phyloP scores from a whole-genome alignment of 441 rosid species.

The Gossypium aridum region DNA sequence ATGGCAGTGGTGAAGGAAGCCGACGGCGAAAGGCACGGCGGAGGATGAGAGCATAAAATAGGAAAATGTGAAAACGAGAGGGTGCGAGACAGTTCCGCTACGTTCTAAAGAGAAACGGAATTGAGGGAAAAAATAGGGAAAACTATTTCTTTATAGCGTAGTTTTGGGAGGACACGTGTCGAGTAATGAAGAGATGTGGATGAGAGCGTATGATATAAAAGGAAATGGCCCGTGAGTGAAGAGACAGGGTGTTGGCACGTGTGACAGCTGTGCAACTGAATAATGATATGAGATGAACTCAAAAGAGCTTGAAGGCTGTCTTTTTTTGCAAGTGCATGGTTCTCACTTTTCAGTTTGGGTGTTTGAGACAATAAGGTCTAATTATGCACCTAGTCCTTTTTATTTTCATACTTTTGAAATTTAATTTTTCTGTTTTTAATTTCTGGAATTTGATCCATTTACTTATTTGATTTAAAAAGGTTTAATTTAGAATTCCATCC shows the following conservation, averaged over 20 bases:
- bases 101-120: not conserved
- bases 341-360: not conserved
- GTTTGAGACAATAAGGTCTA: not conserved
- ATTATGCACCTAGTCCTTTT: not conserved
- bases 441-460: no score
- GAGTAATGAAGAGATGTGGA: not conserved
- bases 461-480: no score
- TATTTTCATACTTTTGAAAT: not conserved
- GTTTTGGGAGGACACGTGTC: not conserved
- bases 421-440: not conserved
- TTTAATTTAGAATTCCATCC: no score
- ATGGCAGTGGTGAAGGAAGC: not conserved
- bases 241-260: slow-evolving; percentile 3
- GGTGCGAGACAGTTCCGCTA: no score
- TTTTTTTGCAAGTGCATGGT: not conserved
- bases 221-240: not conserved
- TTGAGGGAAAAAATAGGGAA: not conserved
- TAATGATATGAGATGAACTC: not conserved
- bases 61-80: no score
- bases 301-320: not conserved
- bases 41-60: no score
- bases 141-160: not conserved
- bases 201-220: not conserved
- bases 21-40: no score
- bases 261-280: not conserved